phyloP scores from a whole-genome alignment of 306 rosid species.

The Betula pendula region DNA sequence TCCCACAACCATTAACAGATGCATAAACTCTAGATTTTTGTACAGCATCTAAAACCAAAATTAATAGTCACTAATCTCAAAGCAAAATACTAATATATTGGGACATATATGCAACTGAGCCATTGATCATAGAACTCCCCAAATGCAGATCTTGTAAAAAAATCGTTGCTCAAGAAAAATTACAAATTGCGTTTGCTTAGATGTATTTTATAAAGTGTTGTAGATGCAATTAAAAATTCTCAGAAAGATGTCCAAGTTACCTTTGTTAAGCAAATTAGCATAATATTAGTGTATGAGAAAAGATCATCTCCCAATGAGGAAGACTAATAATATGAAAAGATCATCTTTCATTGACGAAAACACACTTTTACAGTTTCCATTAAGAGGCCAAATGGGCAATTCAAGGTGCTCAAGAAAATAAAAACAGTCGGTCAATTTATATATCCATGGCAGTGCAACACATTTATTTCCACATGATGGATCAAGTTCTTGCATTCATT shows the following conservation, averaged over 20 bases:
- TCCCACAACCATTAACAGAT: not conserved
- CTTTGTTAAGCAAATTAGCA: not conserved
- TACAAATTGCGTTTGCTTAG: not conserved
- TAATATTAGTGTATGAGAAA: not conserved
- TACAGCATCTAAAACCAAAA: not conserved
- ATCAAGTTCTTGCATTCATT: not conserved
- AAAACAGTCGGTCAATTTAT: not conserved
- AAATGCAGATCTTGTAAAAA: not conserved
- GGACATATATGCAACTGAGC: not conserved
- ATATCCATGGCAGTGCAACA: not conserved
- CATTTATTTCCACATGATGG: not conserved
- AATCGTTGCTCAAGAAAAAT: not conserved
- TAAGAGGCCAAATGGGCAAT: not conserved
- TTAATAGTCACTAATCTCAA: not conserved
- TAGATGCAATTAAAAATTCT: not conserved
- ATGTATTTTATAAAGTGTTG: not conserved
- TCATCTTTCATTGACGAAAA: not conserved
- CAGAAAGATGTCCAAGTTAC: not conserved
- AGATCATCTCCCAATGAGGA: not conserved
- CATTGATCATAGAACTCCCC: not conserved
- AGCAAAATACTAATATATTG: not conserved
- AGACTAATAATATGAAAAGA: not conserved
- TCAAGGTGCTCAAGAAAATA: not conserved
- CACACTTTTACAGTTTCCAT: not conserved
- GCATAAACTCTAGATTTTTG: not conserved